Conservation (phyloP, 2,329 filamentous ascomycete genomes). For the Verticillium zaregamsianum region DNA sequence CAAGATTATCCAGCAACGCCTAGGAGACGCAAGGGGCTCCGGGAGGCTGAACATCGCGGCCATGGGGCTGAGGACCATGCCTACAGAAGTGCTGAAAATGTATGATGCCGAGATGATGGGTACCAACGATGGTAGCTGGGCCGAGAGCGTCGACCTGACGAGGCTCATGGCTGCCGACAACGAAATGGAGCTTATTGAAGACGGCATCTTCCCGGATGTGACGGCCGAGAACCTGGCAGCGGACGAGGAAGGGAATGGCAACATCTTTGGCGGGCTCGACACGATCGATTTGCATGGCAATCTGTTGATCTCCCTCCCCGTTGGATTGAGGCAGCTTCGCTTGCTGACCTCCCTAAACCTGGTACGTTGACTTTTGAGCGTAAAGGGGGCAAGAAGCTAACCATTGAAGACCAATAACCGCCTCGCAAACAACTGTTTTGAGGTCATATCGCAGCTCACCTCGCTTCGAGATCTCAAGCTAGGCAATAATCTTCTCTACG, state of each 20-base stretch:
- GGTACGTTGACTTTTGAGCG: constrained; percentile 39
- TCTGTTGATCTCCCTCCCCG: constrained; percentile 63
- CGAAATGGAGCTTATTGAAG: constrained; percentile 70
- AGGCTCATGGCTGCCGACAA: constrained; percentile 87
- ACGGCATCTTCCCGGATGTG: constrained; percentile 74
- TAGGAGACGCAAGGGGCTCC: constrained; percentile 68
- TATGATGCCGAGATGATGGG: constrained; percentile 73
- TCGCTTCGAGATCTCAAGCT: constrained; percentile 77
- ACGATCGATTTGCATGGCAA: constrained; percentile 86
- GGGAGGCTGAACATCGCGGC: constrained; percentile 87
- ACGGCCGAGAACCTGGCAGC: constrained; percentile 52
- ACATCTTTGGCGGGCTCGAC: constrained; percentile 79
- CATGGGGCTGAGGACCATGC: constrained; percentile 74
- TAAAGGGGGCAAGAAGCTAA: constrained; percentile 9
- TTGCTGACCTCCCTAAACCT: constrained; percentile 79
- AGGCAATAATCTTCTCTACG: constrained; percentile 70
- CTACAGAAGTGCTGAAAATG: constrained; percentile 81
- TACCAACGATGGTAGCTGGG: constrained; percentile 68
- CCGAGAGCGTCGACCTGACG: constrained; percentile 83
- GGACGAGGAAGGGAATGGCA: constrained; percentile 63
- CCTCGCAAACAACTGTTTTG: constrained; percentile 66
- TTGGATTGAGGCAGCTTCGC: constrained; percentile 69
- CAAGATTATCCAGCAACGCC: constrained; percentile 68
- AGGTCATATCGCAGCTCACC: constrained; percentile 68
- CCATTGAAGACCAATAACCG: constrained; percentile 68